Evolutionary conservation across 2,329 filamentous ascomycete species (phyloP), one percentile per base, ranked within the genome.

Genomic region (Penicillium psychrosexuale): DNA sequence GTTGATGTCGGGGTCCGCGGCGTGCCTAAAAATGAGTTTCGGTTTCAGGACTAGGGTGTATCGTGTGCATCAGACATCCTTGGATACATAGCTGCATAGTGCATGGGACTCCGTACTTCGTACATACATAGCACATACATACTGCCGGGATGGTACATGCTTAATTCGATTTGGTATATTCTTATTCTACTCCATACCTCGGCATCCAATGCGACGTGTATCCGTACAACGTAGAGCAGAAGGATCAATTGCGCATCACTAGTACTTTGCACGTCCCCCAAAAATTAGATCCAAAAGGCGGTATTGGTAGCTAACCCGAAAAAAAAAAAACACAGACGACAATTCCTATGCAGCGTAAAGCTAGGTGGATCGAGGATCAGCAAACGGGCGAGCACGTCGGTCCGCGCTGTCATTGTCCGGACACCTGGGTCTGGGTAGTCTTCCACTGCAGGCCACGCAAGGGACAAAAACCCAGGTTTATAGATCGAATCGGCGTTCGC

Each of bases 1-100:
- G 82, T 93, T 46, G 83, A 94, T 69, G 90, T 96, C 57, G 90
- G 89, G 3, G 82, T 88, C 3, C 77, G 74, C 64, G 90, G 91
- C 0, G 65, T 85, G 67, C 77, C 80, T 49, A 79, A 84, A 60
- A 83, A 86, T 72, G 80, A 84, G 70, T 90, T 89, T 72, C 85
- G 80, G 74, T 73, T 85, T 38, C 50, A 61, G 53, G 42, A 53
- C 19, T 62, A 50, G 42, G 37, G 44, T 24, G 31, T 24, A 13
- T 13, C 22, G 24, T 19, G 30, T 31, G 24, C 39, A 42, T 49
- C 40, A 31, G 12, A n/a, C 17, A 44, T 44, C 15, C 15, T 17
- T 15, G 19, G 12, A 44, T n/a, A 45, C 28, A 11, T n/a, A 22
- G 30, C 22, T 33, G 24, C 13, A 13, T 45, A 3, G 27, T 38